Evolutionary conservation across 345 rosid species (phyloP).

Genomic region (Mallotus nudiflorus): DNA sequence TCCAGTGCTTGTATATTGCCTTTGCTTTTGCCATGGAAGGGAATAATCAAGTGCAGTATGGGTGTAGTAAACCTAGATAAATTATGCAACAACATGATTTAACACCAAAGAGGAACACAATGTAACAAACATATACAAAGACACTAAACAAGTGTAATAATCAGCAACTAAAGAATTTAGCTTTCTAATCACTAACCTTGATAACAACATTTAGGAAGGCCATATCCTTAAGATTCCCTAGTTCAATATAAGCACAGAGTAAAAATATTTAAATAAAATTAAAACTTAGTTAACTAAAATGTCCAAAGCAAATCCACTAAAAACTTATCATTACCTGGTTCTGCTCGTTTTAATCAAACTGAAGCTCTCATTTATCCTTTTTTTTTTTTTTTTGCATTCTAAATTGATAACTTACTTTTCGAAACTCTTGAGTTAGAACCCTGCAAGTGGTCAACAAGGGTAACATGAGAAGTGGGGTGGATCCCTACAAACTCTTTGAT

Average conservation of each 20-base stretch:
- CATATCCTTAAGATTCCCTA: constrained; percentile 65
- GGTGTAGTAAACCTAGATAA: constrained; percentile 85
- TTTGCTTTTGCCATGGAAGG: constrained; percentile 98
- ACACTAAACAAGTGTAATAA: no score
- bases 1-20: constrained; percentile 87
- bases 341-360: constrained; percentile 57
- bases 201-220: constrained; percentile 88
- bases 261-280: no score
- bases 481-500: no score
- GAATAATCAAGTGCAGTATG: constrained; percentile 95
- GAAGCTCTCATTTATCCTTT: constrained; percentile 64
- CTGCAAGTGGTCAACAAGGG: no score
- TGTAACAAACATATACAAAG: no score
- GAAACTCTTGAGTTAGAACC: no score
- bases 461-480: no score
- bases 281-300: no score
- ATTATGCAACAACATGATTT: constrained; percentile 7
- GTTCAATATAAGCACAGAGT: constrained; percentile 45
- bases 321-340: constrained; percentile 42
- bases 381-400: constrained; percentile 58
- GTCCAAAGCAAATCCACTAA: neutral
- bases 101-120: constrained; percentile 5
- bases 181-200: constrained; percentile 53
- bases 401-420: no score
- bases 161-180: no score